These are phyloP conservation scores for Leccinum pallidistipes DNA, from an alignment of 1,284 basidiomycete species.

Conservation along the genomic window DNA sequence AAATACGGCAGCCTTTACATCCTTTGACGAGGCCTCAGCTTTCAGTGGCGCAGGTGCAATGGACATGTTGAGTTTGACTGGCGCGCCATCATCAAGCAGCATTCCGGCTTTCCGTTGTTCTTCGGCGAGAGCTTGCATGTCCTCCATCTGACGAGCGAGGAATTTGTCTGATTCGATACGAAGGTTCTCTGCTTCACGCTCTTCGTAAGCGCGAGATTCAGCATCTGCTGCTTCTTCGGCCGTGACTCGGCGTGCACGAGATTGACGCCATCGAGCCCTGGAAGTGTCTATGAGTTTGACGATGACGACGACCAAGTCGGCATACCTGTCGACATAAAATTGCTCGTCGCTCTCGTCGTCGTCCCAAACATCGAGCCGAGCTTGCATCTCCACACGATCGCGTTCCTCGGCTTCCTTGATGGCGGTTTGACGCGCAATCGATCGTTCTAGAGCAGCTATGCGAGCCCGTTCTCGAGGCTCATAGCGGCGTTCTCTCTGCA, in stretches of 20 bases:
- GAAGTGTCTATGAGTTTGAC: background rate
- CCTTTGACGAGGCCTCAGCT: slow-evolving; percentile 45
- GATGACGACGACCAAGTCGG: background rate
- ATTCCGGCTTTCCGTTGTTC: slow-evolving; percentile 87
- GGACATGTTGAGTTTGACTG: slow-evolving; percentile 79
- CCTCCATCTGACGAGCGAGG: slow-evolving; percentile 86
- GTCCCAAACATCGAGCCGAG: slow-evolving; percentile 80
- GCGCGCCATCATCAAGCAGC: slow-evolving; percentile 87
- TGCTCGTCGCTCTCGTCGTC: slow-evolving; percentile 88
- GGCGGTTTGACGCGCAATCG: slow-evolving; percentile 68
- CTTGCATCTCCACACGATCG: slow-evolving; percentile 68
- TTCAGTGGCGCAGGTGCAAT: slow-evolving; percentile 51
- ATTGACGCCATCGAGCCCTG: slow-evolving; percentile 73
- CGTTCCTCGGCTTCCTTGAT: slow-evolving; percentile 75
- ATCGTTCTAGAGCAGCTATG: slow-evolving; percentile 72
- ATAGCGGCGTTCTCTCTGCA: slow-evolving; percentile 65
- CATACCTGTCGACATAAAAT: slow-evolving; percentile 83
- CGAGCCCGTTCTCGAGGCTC: slow-evolving; percentile 67
- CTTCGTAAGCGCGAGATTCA: slow-evolving; percentile 80
- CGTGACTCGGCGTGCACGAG: slow-evolving; percentile 63
- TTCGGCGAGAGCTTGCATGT: slow-evolving; percentile 84
- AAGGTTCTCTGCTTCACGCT: slow-evolving; percentile 80
- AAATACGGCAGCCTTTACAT: slow-evolving; percentile 62
- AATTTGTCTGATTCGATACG: slow-evolving; percentile 87
- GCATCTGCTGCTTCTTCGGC: slow-evolving; percentile 80